Evolutionary conservation across 2,329 filamentous ascomycete species (phyloP), one percentile per base, ranked within the genome.

Genomic region (Rutstroemia sp.): DNA sequence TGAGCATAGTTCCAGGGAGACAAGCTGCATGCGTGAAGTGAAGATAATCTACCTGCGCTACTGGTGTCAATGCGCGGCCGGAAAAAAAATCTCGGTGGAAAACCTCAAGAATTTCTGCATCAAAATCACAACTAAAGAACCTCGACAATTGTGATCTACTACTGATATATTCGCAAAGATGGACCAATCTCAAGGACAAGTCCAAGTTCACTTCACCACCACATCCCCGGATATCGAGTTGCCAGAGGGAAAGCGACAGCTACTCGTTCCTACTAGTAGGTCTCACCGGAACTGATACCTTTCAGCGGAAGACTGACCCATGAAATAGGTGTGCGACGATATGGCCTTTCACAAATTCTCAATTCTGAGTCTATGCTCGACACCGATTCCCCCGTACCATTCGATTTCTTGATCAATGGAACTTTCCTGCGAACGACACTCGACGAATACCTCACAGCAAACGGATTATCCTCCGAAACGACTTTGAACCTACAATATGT

Each of bases 351-450:
- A 17, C 79, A 83, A 58, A 83, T 88, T 59, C 77, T 88, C 69
- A 88, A 88, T 72, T 87, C 84, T 65, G 81, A 84, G 75, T 82
- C 82, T 36, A 86, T 88, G 79, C 83, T 88, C 70, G 77, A 79
- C 69, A 86, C 82, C 47, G 69, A 77, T 27, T 74, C 76, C 10
- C 83, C 88, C 12, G 79, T 92, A 48, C 89, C 89, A 17, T 87
- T 99, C 73, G 94, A 99, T 73, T 97, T 99, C 75, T 81, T 99
- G 65, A 86, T 95, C 73, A 94, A 96, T 72, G 94, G 94, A 71
- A 86, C 87, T 67, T 96, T 95, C 72, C 81, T 99, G 51, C 87
- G 89, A 60, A 88, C 91, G 25, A 90, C 89, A 17, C 82, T 99
- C 63, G 89, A 96, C 70, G 89, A 96, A 67, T 96, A 95, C 73